phyloP scores from a whole-genome alignment of 371 early-diverging fungal genomes.

The Actinomortierella wolfii region DNA sequence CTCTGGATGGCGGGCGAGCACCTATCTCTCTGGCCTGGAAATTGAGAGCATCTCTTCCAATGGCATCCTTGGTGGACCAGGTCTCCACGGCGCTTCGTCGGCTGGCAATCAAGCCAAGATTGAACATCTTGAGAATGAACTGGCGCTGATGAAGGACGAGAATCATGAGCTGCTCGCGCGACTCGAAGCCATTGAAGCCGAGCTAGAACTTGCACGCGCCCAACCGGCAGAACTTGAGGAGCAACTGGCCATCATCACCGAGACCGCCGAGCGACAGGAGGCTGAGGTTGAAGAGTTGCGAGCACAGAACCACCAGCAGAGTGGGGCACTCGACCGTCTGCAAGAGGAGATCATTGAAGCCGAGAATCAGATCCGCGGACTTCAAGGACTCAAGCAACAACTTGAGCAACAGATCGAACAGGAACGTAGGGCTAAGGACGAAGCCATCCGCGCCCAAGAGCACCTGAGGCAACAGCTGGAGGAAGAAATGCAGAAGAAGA shows the following conservation, averaged over 20 bases:
- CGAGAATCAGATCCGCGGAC: constrained; percentile 23
- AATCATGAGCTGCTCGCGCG: constrained; percentile 17
- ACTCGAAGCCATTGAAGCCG: no score
- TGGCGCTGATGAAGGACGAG: constrained; percentile 25
- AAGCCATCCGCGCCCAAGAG: constrained; percentile 27
- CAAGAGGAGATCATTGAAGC: constrained; percentile 34
- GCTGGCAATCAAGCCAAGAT: constrained; percentile 21
- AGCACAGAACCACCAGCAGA: no score
- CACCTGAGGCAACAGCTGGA: constrained; percentile 30
- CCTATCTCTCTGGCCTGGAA: no score
- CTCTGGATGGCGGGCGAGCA: no score
- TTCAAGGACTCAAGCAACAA: constrained; percentile 28
- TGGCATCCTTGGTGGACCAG: no score
- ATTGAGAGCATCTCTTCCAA: no score
- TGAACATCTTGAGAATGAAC: constrained; percentile 30
- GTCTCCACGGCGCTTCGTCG: no score
- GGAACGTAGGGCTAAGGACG: constrained; percentile 40
- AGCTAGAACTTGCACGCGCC: no score
- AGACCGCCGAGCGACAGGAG: no score
- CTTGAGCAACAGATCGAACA: constrained; percentile 35
- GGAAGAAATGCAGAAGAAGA: constrained; percentile 42
- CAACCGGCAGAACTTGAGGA: no score
- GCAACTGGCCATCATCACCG: no score
- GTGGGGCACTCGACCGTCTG: neutral
- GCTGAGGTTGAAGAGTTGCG: no score